phyloP scores from a whole-genome alignment of 768 basidiomycete species.

The Leucosporidium creatinivorum region DNA sequence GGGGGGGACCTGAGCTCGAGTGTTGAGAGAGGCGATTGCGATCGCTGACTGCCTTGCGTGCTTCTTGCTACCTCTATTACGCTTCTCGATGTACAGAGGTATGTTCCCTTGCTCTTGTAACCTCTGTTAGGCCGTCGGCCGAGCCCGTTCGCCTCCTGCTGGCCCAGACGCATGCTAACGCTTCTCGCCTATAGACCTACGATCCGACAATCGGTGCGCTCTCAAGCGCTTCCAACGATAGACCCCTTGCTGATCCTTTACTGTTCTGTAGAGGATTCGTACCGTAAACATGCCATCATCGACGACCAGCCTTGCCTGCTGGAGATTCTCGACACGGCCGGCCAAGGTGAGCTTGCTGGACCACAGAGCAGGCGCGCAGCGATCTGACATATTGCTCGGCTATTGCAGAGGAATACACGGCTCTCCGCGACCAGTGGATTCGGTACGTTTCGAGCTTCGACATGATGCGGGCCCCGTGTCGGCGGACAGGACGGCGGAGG shows the following conservation, averaged over 20 bases:
- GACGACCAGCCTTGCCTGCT: conserved; percentile 35
- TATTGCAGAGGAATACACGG: conserved; percentile 38
- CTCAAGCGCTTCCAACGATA: neutral
- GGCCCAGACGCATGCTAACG: neutral
- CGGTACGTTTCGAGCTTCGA: conserved; percentile 21
- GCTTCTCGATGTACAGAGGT: neutral
- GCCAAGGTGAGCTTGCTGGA: conserved; percentile 50
- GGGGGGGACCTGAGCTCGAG: no score
- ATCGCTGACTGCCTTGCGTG: neutral
- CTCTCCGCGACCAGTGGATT: conserved; percentile 39
- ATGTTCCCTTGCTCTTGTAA: neutral
- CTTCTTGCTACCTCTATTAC: neutral
- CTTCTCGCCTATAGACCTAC: conserved; percentile 28
- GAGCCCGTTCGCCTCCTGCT: neutral
- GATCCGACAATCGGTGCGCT: conserved; percentile 36
- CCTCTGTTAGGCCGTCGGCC: neutral
- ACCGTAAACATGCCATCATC: conserved; percentile 33
- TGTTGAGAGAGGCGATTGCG: no score
- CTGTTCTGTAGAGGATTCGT: conserved; percentile 32
- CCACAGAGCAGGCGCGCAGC: neutral
- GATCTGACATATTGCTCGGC: neutral
- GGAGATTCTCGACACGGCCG: conserved; percentile 85
- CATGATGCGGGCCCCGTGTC: neutral
- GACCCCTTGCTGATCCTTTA: neutral
- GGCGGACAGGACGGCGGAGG: no score